Evolutionary conservation across 345 rosid genomes (phyloP), one percentile per base, ranked within the genome.

Genomic region (Carallia pectinifolia): DNA sequence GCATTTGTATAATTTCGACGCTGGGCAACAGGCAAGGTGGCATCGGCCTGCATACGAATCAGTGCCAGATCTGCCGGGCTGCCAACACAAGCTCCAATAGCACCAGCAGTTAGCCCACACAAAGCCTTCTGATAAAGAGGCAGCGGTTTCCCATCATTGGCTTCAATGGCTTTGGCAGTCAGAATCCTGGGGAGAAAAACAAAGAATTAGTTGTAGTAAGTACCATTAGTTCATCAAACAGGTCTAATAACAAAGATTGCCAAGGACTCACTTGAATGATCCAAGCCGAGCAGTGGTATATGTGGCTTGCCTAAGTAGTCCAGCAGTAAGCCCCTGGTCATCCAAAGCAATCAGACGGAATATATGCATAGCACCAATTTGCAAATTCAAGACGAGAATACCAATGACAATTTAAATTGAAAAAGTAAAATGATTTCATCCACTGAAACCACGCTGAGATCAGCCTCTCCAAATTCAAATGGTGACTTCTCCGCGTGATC

Each of bases 1-100:
- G 99, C 99, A 79, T 90, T 95, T 54, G 88, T 78, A 64, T 95
- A 95, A 56, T 95, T 75, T 65, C 99, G 83, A 56, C 99, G 98
- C 80, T 95, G 98, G 64, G 98, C 98, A 64, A 38, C 74, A 27
- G 99, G 97, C 79, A 95, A 73, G 53, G 99, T 95, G 15, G 93
- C 93, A 84, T 95, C 99, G 1, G 99, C 98, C 74, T 95, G 99
- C 99, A 95, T 95, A 59, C 99, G 93, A 77, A 95, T 95, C 68
- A 95, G 96, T 5, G 99, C 98, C 50, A 95, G 71, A 88, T 95
- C 99, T 1, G 99, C 97, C 9, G 99, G 99, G 77, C 85, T 95
- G 59, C 99, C 99, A 61, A 95, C 82, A 30, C 31, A 61, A 60
- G 99, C 99, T 64, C 99, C 99, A 74, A 95, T 95, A 10, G 99